phyloP scores from a whole-genome alignment of 73 alveolate species.

The Paramecium octaurelia region DNA sequence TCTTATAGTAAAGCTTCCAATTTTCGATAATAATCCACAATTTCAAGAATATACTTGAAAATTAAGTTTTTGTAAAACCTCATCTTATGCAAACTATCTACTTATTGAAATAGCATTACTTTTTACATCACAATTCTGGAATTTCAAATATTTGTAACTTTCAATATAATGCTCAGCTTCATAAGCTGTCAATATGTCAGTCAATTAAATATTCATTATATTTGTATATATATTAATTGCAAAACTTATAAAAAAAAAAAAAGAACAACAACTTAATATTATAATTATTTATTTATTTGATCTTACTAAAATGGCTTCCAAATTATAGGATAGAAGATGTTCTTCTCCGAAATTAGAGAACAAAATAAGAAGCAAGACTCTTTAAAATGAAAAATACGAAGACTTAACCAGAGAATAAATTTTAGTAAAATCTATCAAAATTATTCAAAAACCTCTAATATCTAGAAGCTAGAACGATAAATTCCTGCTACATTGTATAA shows the following conservation, averaged over 20 bases:
- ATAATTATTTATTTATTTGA: background rate
- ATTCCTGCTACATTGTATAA: background rate
- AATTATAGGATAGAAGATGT: background rate
- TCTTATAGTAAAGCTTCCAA: slow-evolving; percentile 65
- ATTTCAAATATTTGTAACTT: slow-evolving; percentile 64
- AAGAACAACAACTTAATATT: background rate
- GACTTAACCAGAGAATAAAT: background rate
- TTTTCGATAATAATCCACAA: slow-evolving; percentile 98
- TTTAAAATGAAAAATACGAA: background rate
- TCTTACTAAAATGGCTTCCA: background rate
- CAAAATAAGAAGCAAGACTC: slow-evolving; percentile 1
- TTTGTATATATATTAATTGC: background rate
- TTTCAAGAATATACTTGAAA: slow-evolving; percentile 90
- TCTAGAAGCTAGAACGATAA: background rate
- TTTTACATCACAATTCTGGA: slow-evolving; percentile 64
- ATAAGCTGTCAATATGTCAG: slow-evolving; percentile 79
- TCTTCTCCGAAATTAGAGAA: slow-evolving; percentile 19
- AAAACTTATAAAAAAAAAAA: background rate
- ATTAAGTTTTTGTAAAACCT: slow-evolving; percentile 71
- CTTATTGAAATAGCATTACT: slow-evolving; percentile 13
- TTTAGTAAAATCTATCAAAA: background rate
- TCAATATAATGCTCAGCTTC: slow-evolving; percentile 88
- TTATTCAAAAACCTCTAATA: background rate
- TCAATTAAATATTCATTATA: slow-evolving; percentile 3
- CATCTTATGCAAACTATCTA: slow-evolving; percentile 81